Conservation (phyloP, 2,329 filamentous ascomycete species). For the Exophiala spinifera region DNA sequence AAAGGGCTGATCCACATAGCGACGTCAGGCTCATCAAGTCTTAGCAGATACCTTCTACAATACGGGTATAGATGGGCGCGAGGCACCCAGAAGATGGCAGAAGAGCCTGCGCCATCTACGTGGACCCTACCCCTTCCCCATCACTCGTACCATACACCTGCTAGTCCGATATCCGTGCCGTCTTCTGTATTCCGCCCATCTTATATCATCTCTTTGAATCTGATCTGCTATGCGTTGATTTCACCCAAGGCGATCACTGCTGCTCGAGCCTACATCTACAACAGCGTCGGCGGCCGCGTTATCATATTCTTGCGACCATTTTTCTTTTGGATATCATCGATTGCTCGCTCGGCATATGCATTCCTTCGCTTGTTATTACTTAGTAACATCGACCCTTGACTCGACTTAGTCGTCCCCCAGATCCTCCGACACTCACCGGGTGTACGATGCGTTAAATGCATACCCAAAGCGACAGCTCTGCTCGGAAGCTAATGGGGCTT, state of each 20-base stretch:
- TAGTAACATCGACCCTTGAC: neutral
- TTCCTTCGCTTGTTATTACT: slow-evolving; percentile 9
- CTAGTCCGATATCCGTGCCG: neutral
- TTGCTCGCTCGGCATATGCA: slow-evolving; percentile 11
- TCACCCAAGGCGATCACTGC: neutral
- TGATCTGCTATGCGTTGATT: slow-evolving; percentile 4
- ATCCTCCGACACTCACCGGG: neutral
- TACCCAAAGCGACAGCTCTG: neutral
- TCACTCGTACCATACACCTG: neutral
- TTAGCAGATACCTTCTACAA: neutral
- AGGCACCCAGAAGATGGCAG: neutral
- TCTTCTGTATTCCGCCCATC: neutral
- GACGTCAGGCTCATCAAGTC: neutral
- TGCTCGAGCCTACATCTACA: slow-evolving; percentile 31
- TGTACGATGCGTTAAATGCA: slow-evolving; percentile 7
- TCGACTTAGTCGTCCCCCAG: neutral
- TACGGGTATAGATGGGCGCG: neutral
- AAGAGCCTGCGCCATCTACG: neutral
- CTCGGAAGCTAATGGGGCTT: slow-evolving; percentile 19
- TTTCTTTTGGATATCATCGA: slow-evolving; percentile 21
- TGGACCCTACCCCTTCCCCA: neutral
- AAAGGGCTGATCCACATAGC: neutral
- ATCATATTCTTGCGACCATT: slow-evolving; percentile 23
- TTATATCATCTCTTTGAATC: slow-evolving; percentile 1
- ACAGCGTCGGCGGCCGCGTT: slow-evolving; percentile 4